Percentiles rank a stretch among this genome's conserved stretches.
phyloP scores from a whole-genome alignment of 2,329 filamentous ascomycete species.

The Paramyrothecium roridum region DNA sequence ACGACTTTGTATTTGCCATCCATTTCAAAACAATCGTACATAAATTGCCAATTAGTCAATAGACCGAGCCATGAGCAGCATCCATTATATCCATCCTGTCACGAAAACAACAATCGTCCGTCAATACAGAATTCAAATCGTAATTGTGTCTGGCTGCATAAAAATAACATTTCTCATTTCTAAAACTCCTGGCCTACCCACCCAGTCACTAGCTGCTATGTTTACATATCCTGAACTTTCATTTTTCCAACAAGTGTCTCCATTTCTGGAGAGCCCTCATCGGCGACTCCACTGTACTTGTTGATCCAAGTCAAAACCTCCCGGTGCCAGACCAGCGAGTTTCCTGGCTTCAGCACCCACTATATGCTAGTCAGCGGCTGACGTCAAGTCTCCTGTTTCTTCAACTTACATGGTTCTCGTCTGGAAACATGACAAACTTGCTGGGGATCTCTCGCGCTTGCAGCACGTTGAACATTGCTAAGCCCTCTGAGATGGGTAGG shows the following conservation, averaged over 20 bases:
- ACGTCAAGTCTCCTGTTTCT: too few species aligned
- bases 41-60: too few species aligned
- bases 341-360: conserved; percentile 90
- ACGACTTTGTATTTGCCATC: too few species aligned
- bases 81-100: too few species aligned
- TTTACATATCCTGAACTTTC: background rate
- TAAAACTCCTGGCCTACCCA: too few species aligned
- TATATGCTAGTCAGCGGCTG: conserved; percentile 19
- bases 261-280: conserved; percentile 9
- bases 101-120: too few species aligned
- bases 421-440: conserved; percentile 76
- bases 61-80: too few species aligned
- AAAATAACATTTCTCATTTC: too few species aligned
- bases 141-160: too few species aligned
- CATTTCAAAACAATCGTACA: too few species aligned
- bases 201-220: too few species aligned
- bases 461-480: conserved; percentile 82
- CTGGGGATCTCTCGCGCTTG: conserved; percentile 74
- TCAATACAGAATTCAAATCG: too few species aligned
- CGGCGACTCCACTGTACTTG: conserved; percentile 49
- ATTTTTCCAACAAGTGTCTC: background rate
- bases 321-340: conserved; percentile 84
- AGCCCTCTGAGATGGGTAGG: conserved; percentile 77
- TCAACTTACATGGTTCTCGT: conserved; percentile 56
- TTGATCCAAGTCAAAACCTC: conserved; percentile 80